Evolutionary conservation across 2,329 filamentous ascomycete species (phyloP).

Genomic region (Clarireedia homoeocarpa): DNA sequence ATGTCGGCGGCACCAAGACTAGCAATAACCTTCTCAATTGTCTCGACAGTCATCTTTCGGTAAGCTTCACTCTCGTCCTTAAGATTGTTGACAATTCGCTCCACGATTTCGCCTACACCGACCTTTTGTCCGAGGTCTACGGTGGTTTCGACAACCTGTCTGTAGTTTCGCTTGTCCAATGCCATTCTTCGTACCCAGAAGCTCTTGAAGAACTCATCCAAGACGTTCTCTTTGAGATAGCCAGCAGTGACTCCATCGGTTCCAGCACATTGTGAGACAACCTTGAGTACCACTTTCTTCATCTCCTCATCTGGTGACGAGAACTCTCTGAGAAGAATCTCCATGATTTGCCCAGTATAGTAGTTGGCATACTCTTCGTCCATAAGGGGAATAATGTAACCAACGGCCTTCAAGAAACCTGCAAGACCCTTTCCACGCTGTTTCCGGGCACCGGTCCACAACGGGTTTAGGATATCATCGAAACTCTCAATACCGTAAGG

Average conservation of each 20-base stretch:
- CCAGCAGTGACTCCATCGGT: conserved; percentile 91
- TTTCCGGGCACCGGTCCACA: conserved; percentile 94
- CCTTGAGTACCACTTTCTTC: conserved; percentile 98
- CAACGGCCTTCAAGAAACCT: conserved; percentile 93
- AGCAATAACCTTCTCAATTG: conserved; percentile 91
- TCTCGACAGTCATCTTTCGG: conserved; percentile 98
- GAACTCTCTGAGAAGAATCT: conserved; percentile 92
- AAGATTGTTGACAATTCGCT: conserved; percentile 86
- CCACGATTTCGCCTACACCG: conserved; percentile 90
- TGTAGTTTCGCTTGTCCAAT: conserved; percentile 93
- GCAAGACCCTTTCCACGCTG: conserved; percentile 94
- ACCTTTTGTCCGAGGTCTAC: conserved; percentile 97
- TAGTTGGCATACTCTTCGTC: conserved; percentile 99
- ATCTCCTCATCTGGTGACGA: conserved; percentile 97
- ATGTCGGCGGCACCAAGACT: conserved; percentile 91
- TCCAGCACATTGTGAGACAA: conserved; percentile 89
- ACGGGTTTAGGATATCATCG: conserved; percentile 90
- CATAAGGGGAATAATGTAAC: conserved; percentile 98
- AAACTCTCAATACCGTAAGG: conserved; percentile 99
- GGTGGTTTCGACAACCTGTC: conserved; percentile 95
- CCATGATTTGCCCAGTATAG: conserved; percentile 98
- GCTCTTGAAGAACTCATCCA: conserved; percentile 96
- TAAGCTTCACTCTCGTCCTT: conserved; percentile 98
- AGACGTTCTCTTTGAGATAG: conserved; percentile 90
- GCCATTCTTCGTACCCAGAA: conserved; percentile 99